Evolutionary conservation across 495 filamentous ascomycete genomes (phyloP), one percentile per base, ranked within the genome.

Genomic region (Venustampulla echinocandica): DNA sequence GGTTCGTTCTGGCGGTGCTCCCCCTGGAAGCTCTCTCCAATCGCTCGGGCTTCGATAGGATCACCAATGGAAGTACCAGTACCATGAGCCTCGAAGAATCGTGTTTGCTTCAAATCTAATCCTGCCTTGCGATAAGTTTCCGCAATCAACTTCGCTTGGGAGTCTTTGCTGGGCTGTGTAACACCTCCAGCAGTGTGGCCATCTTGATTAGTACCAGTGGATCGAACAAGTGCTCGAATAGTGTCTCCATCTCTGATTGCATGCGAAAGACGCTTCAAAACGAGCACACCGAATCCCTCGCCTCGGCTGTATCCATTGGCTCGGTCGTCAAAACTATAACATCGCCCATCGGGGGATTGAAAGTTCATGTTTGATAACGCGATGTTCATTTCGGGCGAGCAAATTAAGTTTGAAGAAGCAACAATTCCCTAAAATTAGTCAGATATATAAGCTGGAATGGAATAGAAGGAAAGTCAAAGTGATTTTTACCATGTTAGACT

Each of bases 251-350:
- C 73, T 42, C 49, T 59, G 33, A 74, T 58, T 15, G 75, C 83
- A 46, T 75, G 70, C 15, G 61, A 53, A 3, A 85, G 64, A 6
- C 62, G 65, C 61, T 86, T 88, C 22, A 88, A 50, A 18, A 76
- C 64, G 1, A 85, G 42, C 21, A 72, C 67, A 32, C 65, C 72
- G 18, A 77, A 63, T 3, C 71, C 82, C 52, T 87, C 84, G 2
- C 70, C 84, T 13, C 82, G 69, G 0, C 64, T 79, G 53, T 81
- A 87, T 0, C 84, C 84, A 46, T 80, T 70, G 19, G 79, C 84
- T 10, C 62, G 48, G 1, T 65, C 62, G 52, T 82, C 79, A 46
- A 83, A 89, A 0, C 76, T 73, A 47, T 75, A 69, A 39, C 75
- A 84, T 13, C 59, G 63, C 4, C 68, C 66, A 22, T 61, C 55